Conservation (phyloP, 805 yeast species). For the Kluyveromyces dobzhanskii region DNA sequence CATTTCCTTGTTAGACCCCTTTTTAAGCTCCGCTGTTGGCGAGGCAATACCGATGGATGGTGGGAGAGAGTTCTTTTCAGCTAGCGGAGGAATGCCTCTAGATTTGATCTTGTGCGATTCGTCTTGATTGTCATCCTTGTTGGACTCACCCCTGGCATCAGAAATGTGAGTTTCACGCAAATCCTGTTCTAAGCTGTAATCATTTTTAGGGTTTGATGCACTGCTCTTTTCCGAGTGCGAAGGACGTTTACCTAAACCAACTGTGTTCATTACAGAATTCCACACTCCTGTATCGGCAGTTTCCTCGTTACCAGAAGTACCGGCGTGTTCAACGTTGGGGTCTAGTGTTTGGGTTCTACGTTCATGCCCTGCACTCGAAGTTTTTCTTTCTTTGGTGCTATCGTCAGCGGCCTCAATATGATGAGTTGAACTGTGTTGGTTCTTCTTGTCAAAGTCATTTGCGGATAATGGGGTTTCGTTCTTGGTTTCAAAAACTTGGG, state of each 20-base stretch:
- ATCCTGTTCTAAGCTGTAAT: neutral
- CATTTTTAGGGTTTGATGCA: neutral
- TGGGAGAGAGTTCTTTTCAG: neutral
- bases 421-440: too few relatives aligned
- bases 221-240: neutral
- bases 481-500: too few relatives aligned
- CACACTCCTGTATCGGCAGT: neutral
- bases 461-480: too few relatives aligned
- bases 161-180: neutral
- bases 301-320: neutral
- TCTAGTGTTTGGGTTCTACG: neutral
- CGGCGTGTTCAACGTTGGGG: neutral
- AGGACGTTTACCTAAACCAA: neutral
- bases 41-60: neutral
- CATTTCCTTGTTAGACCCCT: neutral
- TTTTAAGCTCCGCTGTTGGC: neutral
- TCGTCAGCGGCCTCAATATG: too few relatives aligned
- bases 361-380: too few relatives aligned
- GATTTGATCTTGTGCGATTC: too few relatives aligned
- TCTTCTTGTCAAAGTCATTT: too few relatives aligned
- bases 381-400: too few relatives aligned
- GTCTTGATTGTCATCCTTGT: neutral
- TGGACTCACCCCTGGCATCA: neutral
- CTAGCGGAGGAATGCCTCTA: neutral
- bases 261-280: constrained; percentile 1